Conservation (phyloP, 257 asterid genomes). For the Mitragyna speciosa region DNA sequence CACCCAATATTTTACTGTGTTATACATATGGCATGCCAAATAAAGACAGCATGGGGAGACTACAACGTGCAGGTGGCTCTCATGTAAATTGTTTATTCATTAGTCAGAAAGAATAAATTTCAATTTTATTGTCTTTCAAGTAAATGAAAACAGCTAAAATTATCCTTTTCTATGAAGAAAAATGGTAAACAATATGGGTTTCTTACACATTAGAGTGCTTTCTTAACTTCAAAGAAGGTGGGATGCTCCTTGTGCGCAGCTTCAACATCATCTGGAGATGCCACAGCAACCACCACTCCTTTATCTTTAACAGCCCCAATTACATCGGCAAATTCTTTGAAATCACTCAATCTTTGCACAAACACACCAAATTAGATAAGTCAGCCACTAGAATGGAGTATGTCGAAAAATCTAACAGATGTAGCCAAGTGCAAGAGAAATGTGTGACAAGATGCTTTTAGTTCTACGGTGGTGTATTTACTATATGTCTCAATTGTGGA, state of each 20-base stretch:
- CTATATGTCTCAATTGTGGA: background rate
- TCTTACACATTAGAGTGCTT: conserved; percentile 57
- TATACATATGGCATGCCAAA: background rate
- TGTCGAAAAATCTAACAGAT: background rate
- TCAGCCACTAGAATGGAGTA: background rate
- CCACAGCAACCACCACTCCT: conserved; percentile 89
- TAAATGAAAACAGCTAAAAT: background rate
- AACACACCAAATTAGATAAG: background rate
- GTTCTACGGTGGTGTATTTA: background rate
- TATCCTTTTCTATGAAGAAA: background rate
- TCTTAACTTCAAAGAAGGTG: conserved; percentile 70
- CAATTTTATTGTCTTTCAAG: background rate
- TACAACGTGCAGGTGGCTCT: background rate
- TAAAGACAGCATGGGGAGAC: background rate
- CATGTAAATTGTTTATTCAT: too few relatives aligned
- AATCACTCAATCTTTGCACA: conserved; percentile 61
- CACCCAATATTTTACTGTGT: background rate
- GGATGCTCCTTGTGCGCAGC: conserved; percentile 73
- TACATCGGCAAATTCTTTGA: conserved; percentile 82
- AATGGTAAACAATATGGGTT: conserved; percentile 11
- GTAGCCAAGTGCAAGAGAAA: background rate
- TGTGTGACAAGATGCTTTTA: background rate
- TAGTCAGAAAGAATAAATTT: background rate
- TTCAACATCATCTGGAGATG: conserved; percentile 79
- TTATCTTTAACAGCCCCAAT: conserved; percentile 68